Conservation (phyloP, 2,329 filamentous ascomycete genomes). For the Ophiostoma populinum region DNA sequence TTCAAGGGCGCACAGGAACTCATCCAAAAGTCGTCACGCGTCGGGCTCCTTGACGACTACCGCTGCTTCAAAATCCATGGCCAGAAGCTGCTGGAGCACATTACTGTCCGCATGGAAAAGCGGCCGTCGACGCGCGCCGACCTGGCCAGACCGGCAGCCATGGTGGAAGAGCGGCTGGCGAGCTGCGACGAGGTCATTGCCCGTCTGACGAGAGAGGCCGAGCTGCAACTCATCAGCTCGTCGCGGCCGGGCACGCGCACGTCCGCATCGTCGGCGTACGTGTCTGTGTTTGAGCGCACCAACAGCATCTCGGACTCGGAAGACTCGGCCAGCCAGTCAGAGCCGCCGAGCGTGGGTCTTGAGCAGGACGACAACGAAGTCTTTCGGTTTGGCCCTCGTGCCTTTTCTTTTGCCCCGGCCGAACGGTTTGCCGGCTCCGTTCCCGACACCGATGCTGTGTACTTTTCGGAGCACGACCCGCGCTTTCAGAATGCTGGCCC, state of each 20-base stretch:
- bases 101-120: constrained; percentile 21
- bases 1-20: constrained; percentile 28
- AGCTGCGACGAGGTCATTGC: constrained; percentile 26
- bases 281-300: constrained; percentile 33
- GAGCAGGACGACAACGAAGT: too few relatives aligned
- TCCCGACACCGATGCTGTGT: too few relatives aligned
- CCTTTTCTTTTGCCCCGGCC: too few relatives aligned
- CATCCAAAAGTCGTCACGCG: constrained; percentile 23
- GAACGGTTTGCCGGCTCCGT: too few relatives aligned
- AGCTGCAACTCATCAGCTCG: constrained; percentile 21
- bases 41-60: constrained; percentile 34
- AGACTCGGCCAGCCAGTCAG: constrained; percentile 19
- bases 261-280: too few relatives aligned
- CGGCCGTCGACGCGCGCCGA: constrained; percentile 10
- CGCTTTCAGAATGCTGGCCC: too few relatives aligned
- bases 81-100: constrained; percentile 25
- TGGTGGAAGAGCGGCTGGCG: constrained; percentile 21
- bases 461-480: too few relatives aligned
- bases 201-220: constrained; percentile 23
- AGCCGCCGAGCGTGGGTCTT: too few relatives aligned
- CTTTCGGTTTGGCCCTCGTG: too few relatives aligned
- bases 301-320: constrained; percentile 31
- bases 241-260: too few relatives aligned
- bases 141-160: constrained; percentile 15
- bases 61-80: constrained; percentile 34